These are phyloP conservation scores for Datura wrightii DNA, from an alignment of 257 asterid species.

Conservation along the genomic window DNA sequence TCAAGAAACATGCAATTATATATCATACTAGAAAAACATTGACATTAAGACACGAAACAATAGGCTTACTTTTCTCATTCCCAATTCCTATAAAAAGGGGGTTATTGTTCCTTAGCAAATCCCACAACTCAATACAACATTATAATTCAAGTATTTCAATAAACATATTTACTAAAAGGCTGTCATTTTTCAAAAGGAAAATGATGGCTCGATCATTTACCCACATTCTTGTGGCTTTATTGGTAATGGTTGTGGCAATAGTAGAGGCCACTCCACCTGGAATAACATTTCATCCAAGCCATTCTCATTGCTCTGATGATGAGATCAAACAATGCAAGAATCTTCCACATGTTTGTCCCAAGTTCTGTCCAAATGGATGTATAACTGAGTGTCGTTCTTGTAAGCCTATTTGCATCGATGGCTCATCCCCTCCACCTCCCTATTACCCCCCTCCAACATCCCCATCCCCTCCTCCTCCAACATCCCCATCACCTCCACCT, in stretches of 20 bases:
- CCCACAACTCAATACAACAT: conserved; percentile 4
- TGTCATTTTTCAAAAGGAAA: not conserved
- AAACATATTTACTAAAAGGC: not conserved
- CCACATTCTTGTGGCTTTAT: not conserved
- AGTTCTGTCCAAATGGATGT: conserved; percentile 59
- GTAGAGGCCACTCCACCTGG: conserved; percentile 57
- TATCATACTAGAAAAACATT: not conserved
- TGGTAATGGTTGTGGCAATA: conserved; percentile 30
- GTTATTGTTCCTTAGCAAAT: not conserved
- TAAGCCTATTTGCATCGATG: conserved; percentile 49
- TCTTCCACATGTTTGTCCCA: conserved; percentile 65
- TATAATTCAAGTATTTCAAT: not conserved
- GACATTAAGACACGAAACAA: not conserved
- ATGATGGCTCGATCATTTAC: conserved; percentile 15
- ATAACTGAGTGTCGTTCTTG: conserved; percentile 50
- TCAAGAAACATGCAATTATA: not conserved
- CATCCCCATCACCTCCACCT: conserved; percentile 38
- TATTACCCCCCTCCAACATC: no score
- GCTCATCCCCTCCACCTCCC: not conserved
- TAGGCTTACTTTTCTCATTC: conserved; percentile 7
- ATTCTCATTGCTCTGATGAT: conserved; percentile 49
- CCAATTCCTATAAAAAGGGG: not conserved
- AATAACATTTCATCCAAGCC: conserved; percentile 49
- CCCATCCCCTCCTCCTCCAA: no score
- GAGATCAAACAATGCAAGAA: conserved; percentile 53